Evolutionary conservation across 495 filamentous ascomycete species (phyloP), one percentile per base, ranked within the genome.

Genomic region (Jackrogersella multiformis): DNA sequence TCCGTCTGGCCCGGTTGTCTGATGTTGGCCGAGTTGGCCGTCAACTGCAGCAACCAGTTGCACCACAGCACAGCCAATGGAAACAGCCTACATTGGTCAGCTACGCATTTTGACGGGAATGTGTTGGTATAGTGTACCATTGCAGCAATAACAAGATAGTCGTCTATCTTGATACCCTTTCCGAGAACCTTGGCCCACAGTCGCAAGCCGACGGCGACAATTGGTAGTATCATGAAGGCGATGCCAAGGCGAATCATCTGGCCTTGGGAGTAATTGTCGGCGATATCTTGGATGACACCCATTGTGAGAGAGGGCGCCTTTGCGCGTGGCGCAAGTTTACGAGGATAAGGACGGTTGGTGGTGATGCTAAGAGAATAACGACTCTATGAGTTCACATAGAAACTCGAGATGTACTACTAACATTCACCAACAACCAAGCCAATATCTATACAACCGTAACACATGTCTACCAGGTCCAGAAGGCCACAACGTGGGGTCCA

Each of bases 1-100:
- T 5, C 71, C 71, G 16, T 71, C 59, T 10, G 62, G 54, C 4
- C 44, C 57, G 32, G 55, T 42, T 2, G 16, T 48, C 52, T 73
- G 71, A 63, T 74, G 72, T 61, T 74, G 72, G 21, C 72, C 72
- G 2, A 74, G 58, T 35, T 71, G 61, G 2, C 72, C 72, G 21
- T 74, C 66, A 32, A 74, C 54, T 7, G 58, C 41, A 38, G 42
- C 56, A 5, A 59, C 16, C 15, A 59, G 21, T 30, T 59, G 56
- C 18, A 59, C 56, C n/a, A n/a, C 12, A 12, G 28, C 30, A 4
- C 56, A 59, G 7, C 56, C 42, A 7, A 59, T 15, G 28, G 56
- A 44, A 38, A 59, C 42, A 38, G 42, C 30, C 56, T 59, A 48
- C 5, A 28, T 6, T 32, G 13, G 30, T 34, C 5, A 59, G 30